Conservation (phyloP, 2,329 filamentous ascomycete species). For the Blumeriella jaapii region DNA sequence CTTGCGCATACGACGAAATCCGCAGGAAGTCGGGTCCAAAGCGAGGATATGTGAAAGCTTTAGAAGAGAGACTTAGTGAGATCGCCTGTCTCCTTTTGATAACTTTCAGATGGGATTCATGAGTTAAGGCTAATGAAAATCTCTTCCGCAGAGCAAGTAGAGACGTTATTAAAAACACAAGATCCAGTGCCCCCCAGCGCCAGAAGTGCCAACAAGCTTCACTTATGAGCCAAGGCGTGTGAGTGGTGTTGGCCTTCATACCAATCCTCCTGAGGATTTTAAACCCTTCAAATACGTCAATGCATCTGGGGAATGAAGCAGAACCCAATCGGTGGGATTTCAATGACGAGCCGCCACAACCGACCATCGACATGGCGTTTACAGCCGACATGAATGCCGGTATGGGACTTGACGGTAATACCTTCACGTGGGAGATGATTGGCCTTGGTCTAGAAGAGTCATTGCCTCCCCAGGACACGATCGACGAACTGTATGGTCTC, state of each 20-base stretch:
- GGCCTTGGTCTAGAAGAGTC: slow-evolving; percentile 59
- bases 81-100: slow-evolving; percentile 28
- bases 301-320: slow-evolving; percentile 35
- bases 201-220: slow-evolving; percentile 17
- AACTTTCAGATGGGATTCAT: not conserved
- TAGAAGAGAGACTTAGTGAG: slow-evolving; percentile 87
- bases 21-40: slow-evolving; percentile 62
- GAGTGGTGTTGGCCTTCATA: slow-evolving; percentile 15
- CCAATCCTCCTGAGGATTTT: slow-evolving; percentile 30
- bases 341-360: slow-evolving; percentile 36
- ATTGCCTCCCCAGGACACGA: slow-evolving; percentile 51
- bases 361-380: slow-evolving; percentile 46
- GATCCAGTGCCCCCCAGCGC: slow-evolving; percentile 33
- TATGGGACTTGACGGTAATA: slow-evolving; percentile 39
- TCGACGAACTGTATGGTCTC: slow-evolving; percentile 63
- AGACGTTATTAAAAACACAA: slow-evolving; percentile 77
- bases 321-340: slow-evolving; percentile 46
- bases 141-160: slow-evolving; percentile 66
- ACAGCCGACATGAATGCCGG: slow-evolving; percentile 33
- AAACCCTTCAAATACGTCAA: slow-evolving; percentile 33
- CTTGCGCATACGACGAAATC: slow-evolving; percentile 58
- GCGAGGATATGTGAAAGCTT: slow-evolving; percentile 54
- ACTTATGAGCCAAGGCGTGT: slow-evolving; percentile 9
- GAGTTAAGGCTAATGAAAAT: slow-evolving; percentile 9
- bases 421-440: slow-evolving; percentile 75